Base-by-base conservation (phyloP, 768 basidiomycete species). In the Termitomyces sp. region DNA sequence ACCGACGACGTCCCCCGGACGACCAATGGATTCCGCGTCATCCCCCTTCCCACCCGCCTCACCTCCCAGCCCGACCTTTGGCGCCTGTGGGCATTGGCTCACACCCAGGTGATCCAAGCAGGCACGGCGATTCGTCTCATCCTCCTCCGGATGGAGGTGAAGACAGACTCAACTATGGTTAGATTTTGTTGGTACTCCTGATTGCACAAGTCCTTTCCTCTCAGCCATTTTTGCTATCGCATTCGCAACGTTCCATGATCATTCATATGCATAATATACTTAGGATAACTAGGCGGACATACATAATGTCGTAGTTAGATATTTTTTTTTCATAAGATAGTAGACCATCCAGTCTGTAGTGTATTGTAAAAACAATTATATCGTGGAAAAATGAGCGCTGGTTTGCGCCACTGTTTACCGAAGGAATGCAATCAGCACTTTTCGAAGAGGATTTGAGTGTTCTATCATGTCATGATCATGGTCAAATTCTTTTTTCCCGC, bases 91-190 rank as follows among this genome's bases (percentile, higher is more conserved):
- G 64, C 16, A 20, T 55, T 4, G 38, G 33, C 4, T 44, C 46
- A 28, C 57, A 49, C 39, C 39, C 32, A 16, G 46, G 24, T 40
- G 65, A 58, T 60, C 44, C 53, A 60, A 54, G 61, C 38, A 57
- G 58, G 4, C 35, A 32, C 38, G 44, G 57, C 7, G 44, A 57
- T 18, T 28, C 52, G 9, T 59, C 33, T 48, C 57, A 61, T 36
- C 61, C 59, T n/a, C 61, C 59, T 4, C 22, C 40, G 16, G 44
- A 7, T 16, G 55, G 60, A 3, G 60, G 55, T 20, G 62, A 61
- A 20, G 62, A 61, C 38, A 61, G 59, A 51, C 64, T 67, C n/a
- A 67, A 67, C 49, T 67, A 67, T 53, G 66, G 59, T 55, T 67
- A 55, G 55, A 62, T 57, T 40, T 65, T 49, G 28, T 51, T 53